Conservation (phyloP, 768 basidiomycete genomes). For the Collybiopsis luxurians region DNA sequence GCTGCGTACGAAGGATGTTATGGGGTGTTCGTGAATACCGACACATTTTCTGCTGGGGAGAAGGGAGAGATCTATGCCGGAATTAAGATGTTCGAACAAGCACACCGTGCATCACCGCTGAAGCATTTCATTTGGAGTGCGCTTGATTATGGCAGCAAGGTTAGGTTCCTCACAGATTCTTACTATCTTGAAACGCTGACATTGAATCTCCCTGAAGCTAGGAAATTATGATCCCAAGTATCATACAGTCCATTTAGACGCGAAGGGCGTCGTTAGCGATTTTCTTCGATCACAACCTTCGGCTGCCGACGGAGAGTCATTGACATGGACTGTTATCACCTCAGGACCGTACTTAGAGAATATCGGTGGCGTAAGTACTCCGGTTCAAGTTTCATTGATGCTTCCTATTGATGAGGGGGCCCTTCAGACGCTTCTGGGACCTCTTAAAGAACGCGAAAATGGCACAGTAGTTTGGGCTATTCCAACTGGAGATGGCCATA, state of each 20-base stretch:
- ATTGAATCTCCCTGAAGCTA: neutral
- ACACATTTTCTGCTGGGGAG: conserved; percentile 1
- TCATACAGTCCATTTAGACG: conserved; percentile 38
- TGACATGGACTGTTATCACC: conserved; percentile 35
- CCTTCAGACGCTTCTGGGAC: conserved; percentile 27
- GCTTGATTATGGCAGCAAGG: conserved; percentile 4
- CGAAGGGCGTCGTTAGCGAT: conserved; percentile 38
- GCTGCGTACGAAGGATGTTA: conserved; percentile 32
- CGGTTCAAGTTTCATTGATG: neutral
- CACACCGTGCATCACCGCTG: neutral
- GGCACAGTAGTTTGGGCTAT: conserved; percentile 39
- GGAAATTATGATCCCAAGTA: conserved; percentile 19
- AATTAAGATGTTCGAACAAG: conserved; percentile 4
- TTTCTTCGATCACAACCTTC: conserved; percentile 34
- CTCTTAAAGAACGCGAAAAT: conserved; percentile 33
- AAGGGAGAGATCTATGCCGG: neutral
- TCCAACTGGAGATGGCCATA: conserved; percentile 31
- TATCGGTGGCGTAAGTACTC: conserved; percentile 29
- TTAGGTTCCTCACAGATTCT: neutral
- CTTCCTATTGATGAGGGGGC: neutral
- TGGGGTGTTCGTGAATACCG: conserved; percentile 13
- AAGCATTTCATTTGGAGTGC: conserved; percentile 1
- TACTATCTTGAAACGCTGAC: neutral
- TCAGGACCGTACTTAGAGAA: conserved; percentile 42
- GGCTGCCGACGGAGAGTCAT: conserved; percentile 22